phyloP scores from a whole-genome alignment of 495 filamentous ascomycete species.

The Baudoinia panamericana region DNA sequence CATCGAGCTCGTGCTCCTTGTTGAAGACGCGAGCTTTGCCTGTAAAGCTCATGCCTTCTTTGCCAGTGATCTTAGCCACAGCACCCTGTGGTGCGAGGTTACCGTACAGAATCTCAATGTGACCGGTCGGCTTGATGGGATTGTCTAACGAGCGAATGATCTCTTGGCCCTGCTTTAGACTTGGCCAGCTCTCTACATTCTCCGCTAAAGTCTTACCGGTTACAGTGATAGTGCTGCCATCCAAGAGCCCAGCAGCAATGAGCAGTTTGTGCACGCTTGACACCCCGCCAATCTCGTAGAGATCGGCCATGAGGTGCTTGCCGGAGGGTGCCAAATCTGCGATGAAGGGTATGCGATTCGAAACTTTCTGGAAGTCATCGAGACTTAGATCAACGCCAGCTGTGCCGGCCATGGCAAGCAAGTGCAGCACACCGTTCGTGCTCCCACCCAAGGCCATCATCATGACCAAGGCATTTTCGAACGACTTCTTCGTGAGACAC shows the following conservation, averaged over 20 bases:
- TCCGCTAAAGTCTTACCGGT: constrained; percentile 83
- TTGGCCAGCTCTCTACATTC: constrained; percentile 73
- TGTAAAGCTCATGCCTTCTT: constrained; percentile 73
- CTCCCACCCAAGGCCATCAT: constrained; percentile 86
- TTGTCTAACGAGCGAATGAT: constrained; percentile 71
- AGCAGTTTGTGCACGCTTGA: constrained; percentile 87
- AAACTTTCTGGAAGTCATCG: constrained; percentile 79
- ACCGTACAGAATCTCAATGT: constrained; percentile 78
- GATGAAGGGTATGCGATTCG: constrained; percentile 80
- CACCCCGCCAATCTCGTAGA: constrained; percentile 87
- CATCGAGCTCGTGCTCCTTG: constrained; percentile 69
- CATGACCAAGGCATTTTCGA: constrained; percentile 86
- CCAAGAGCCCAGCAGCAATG: constrained; percentile 65
- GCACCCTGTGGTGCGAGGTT: constrained; percentile 87
- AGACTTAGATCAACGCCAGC: constrained; percentile 72
- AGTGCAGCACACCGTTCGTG: constrained; percentile 88
- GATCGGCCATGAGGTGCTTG: constrained; percentile 82
- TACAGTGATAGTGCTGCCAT: constrained; percentile 78
- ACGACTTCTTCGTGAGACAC: constrained; percentile 68
- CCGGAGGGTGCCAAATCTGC: constrained; percentile 87
- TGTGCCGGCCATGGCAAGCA: constrained; percentile 87
- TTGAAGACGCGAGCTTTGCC: constrained; percentile 83
- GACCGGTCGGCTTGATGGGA: constrained; percentile 80
- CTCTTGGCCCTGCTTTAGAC: constrained; percentile 63
- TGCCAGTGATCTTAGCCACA: constrained; percentile 96